A percentile compares a stretch with the other conserved stretches of the same genome.
Conservation (phyloP, 2,329 filamentous ascomycete species). For the Verticillium dahliae region DNA sequence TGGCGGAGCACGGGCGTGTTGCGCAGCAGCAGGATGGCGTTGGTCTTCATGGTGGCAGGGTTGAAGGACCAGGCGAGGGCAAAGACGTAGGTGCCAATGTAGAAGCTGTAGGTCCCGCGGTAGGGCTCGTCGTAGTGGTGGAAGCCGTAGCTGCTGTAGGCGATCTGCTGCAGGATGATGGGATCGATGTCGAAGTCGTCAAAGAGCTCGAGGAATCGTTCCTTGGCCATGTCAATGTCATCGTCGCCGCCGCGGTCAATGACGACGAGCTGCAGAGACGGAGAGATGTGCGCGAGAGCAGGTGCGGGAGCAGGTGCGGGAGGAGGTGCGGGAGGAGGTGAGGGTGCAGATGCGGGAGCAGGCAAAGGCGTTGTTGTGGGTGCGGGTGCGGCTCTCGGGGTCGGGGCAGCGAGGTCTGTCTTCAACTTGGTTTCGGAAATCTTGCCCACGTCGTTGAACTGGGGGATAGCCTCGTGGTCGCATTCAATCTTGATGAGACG, state of each 20-base stretch:
- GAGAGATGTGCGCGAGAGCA: neutral
- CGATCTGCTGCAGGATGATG: conserved; percentile 6
- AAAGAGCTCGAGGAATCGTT: neutral
- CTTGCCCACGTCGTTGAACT: neutral
- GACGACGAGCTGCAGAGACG: conserved; percentile 2
- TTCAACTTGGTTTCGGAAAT: neutral
- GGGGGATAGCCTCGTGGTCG: neutral
- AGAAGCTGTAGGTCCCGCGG: conserved; percentile 2
- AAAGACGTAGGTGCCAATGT: conserved; percentile 9
- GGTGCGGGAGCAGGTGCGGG: neutral
- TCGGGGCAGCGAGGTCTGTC: neutral
- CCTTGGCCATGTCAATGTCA: conserved; percentile 1
- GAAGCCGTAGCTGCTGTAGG: conserved; percentile 6
- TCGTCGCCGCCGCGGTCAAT: conserved; percentile 2
- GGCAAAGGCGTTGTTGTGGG: neutral
- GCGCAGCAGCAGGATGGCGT: conserved; percentile 6
- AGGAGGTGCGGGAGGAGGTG: neutral
- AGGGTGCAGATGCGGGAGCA: too few species aligned
- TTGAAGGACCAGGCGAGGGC: conserved; percentile 7
- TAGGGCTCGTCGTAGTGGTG: conserved; percentile 5
- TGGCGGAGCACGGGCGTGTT: conserved; percentile 1
- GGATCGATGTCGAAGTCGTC: conserved; percentile 1
- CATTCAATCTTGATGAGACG: neutral
- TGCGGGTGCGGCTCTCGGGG: neutral
- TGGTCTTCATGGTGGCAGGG: conserved; percentile 2